These are phyloP conservation scores for Purpureocillium lavendulum DNA, from an alignment of 2,329 filamentous ascomycete genomes.

Conservation along the genomic window DNA sequence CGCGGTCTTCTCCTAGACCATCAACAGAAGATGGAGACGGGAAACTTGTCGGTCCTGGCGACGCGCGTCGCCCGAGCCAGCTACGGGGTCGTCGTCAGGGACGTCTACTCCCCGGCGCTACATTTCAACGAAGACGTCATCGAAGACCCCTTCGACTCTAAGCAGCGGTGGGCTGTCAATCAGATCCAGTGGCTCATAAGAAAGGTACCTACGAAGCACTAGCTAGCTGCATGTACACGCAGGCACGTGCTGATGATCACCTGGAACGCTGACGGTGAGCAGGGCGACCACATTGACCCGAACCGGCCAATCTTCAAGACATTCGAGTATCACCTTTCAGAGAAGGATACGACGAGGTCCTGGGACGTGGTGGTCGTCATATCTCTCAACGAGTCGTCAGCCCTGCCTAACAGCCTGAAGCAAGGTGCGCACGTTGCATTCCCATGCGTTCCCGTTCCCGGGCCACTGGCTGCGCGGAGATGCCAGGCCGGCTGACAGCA, in stretches of 20 bases:
- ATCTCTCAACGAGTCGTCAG: slow-evolving; percentile 26
- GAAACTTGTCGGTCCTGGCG: slow-evolving; percentile 31
- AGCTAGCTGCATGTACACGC: no score
- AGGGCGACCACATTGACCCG: slow-evolving; percentile 32
- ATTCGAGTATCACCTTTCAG: slow-evolving; percentile 24
- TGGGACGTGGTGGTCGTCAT: slow-evolving; percentile 31
- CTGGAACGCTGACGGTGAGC: neutral
- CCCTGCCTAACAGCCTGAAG: slow-evolving; percentile 27
- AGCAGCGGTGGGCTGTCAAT: slow-evolving; percentile 28
- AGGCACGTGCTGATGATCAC: no score
- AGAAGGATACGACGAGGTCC: slow-evolving; percentile 20
- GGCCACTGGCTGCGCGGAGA: no score
- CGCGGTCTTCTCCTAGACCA: slow-evolving; percentile 43
- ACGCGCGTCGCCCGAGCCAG: slow-evolving; percentile 31
- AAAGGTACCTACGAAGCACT: slow-evolving; percentile 24
- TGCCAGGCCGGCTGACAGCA: no score
- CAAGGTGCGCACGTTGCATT: slow-evolving; percentile 26
- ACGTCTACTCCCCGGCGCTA: slow-evolving; percentile 24
- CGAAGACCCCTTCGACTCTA: slow-evolving; percentile 16
- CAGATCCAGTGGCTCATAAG: slow-evolving; percentile 34
- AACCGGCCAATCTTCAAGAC: slow-evolving; percentile 22
- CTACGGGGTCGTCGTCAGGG: slow-evolving; percentile 31
- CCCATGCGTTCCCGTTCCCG: no score
- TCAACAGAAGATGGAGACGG: slow-evolving; percentile 35
- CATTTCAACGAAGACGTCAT: slow-evolving; percentile 27